Conservation (phyloP, 768 basidiomycete species). For the Mycena alexandri region DNA sequence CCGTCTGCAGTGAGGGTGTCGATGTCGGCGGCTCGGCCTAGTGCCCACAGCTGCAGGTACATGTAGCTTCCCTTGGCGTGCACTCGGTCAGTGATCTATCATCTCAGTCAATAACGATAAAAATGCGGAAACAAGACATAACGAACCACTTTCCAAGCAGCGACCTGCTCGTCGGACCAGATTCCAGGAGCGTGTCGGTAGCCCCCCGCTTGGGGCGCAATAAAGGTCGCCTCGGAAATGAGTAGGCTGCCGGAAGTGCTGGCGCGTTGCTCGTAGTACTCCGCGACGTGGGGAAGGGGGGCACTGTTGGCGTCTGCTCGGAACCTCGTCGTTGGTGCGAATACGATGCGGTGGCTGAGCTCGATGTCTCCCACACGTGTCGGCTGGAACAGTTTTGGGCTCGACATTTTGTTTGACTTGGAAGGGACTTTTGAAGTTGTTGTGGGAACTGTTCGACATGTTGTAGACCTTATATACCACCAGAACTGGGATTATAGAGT, state of each 20-base stretch:
- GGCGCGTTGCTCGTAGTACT: slow-evolving; percentile 46
- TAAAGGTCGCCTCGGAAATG: slow-evolving; percentile 56
- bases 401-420: too few species aligned
- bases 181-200: slow-evolving; percentile 54
- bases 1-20: slow-evolving; percentile 41
- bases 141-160: slow-evolving; percentile 57
- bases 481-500: too few species aligned
- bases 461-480: too few species aligned
- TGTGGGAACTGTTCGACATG: too few species aligned
- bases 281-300: slow-evolving; percentile 44
- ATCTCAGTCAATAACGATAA: background rate
- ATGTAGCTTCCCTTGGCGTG: slow-evolving; percentile 49
- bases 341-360: slow-evolving; percentile 60
- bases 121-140: slow-evolving; percentile 6
- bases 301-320: slow-evolving; percentile 51
- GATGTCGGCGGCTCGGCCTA: slow-evolving; percentile 51
- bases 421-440: too few species aligned
- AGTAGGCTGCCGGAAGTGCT: slow-evolving; percentile 49
- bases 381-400: slow-evolving; percentile 52
- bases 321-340: slow-evolving; percentile 60
- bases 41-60: slow-evolving; percentile 64
- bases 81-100: slow-evolving; percentile 34
- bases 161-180: slow-evolving; percentile 58
- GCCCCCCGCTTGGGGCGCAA: slow-evolving; percentile 48
- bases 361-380: slow-evolving; percentile 50